Evolutionary conservation across 768 basidiomycete genomes (phyloP).

Genomic region (Tulasnella sp.): DNA sequence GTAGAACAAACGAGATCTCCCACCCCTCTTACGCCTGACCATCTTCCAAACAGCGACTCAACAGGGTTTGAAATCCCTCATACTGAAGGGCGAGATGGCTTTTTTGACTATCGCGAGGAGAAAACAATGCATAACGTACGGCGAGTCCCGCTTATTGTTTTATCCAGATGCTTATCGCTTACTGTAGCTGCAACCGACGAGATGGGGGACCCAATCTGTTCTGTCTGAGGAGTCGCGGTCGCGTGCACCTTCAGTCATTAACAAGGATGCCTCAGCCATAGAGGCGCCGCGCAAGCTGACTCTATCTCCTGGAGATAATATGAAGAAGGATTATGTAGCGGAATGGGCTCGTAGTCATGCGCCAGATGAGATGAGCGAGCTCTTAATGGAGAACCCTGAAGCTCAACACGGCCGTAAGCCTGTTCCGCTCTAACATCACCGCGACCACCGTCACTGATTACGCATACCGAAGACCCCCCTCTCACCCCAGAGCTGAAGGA

Average conservation of each 20-base stretch:
- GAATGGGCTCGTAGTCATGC: neutral
- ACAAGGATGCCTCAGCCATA: neutral
- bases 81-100: slow-evolving; percentile 40
- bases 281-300: neutral
- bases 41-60: neutral
- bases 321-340: neutral
- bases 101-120: slow-evolving; percentile 72
- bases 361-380: slow-evolving; percentile 13
- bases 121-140: slow-evolving; percentile 41
- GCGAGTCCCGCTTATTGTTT: too few relatives aligned
- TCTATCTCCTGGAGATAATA: neutral
- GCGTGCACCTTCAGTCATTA: neutral
- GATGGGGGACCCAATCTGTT: slow-evolving; percentile 57
- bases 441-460: neutral
- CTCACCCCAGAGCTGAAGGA: slow-evolving; percentile 24
- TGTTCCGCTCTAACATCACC: too few relatives aligned
- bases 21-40: neutral
- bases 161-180: slow-evolving; percentile 39
- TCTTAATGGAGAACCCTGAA: slow-evolving; percentile 12
- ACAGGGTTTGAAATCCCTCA: slow-evolving; percentile 12
- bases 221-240: slow-evolving; percentile 43
- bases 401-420: slow-evolving; percentile 5
- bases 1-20: neutral
- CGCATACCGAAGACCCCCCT: neutral
- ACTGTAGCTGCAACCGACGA: slow-evolving; percentile 37